These are phyloP conservation scores for Paspalum notatum DNA, from an alignment of 176 grass and related monocot genomes.

Conservation along the genomic window DNA sequence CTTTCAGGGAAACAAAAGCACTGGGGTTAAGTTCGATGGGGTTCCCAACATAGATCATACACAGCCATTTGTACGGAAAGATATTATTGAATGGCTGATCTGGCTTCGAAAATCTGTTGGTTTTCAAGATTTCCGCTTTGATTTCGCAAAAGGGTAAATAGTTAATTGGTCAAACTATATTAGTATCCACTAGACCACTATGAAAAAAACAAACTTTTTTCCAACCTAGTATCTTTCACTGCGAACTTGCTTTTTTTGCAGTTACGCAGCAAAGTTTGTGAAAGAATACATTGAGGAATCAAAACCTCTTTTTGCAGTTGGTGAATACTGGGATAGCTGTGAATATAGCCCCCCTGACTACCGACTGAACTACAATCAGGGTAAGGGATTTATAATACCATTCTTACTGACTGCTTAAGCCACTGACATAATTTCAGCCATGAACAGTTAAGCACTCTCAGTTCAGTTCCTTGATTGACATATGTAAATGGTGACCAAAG, in stretches of 20 bases:
- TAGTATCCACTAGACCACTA: conserved; percentile 2
- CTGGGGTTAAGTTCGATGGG: conserved; percentile 77
- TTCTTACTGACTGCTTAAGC: background rate
- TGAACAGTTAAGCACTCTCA: too few species aligned
- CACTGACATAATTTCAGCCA: too few species aligned
- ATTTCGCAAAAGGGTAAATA: conserved; percentile 97
- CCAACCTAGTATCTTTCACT: background rate
- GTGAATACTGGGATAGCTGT: conserved; percentile 94
- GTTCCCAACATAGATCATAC: conserved; percentile 96
- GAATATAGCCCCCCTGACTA: conserved; percentile 61
- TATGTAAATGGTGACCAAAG: background rate
- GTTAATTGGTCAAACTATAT: background rate
- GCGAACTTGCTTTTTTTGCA: conserved; percentile 41
- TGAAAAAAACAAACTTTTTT: background rate
- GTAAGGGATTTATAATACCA: conserved; percentile 45
- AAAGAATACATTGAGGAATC: conserved; percentile 93
- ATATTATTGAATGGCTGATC: conserved; percentile 81
- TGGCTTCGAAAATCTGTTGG: conserved; percentile 78
- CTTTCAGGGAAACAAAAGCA: conserved; percentile 73
- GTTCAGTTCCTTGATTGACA: conserved; percentile 5
- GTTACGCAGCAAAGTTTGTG: conserved; percentile 80
- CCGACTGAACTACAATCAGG: conserved; percentile 82
- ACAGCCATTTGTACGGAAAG: conserved; percentile 91
- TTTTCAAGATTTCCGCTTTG: conserved; percentile 97
- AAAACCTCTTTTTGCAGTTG: conserved; percentile 87